Base-by-base conservation (phyloP, 2,329 filamentous ascomycete species). In the Sclerotinia trifoliorum region DNA sequence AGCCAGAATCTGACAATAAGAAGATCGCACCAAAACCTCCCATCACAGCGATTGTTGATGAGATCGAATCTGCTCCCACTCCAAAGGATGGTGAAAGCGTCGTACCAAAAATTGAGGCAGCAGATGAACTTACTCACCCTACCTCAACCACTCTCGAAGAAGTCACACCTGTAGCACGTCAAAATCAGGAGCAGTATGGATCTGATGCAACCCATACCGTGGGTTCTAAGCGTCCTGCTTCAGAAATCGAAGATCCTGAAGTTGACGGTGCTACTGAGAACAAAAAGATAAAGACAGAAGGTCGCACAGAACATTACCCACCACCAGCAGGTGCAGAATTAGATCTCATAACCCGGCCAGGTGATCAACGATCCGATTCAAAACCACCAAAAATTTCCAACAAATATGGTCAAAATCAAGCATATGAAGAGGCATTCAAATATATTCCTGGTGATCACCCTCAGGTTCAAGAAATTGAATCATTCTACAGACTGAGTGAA, bases 361-460 rank as follows among this genome's bases (percentile, higher is more conserved):
- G 72, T 13, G 72, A 75, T 57, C 66, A 71, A 39, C 70, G 71
- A 15, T 39, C 70, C 17, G 71, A 74, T 39, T 52, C 73, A 46
- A 48, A 69, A 39, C 67, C 67, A 11, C 70, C 69, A n/a, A 62
- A 62, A 5, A 46, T 39, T 26, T n/a, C 35, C 3, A 67, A 67
- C 17, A 63, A 62, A 24, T 52, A 63, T 15, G 71, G 73, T 26
- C 78, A 79, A 69, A 80, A 77, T 77, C 78, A 81, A 73, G 83
- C 83, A 77, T 79, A 88, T 72, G 95, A 98, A 79, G 95, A 99
- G 78, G 92, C 94, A 5, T 99, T 97, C 85, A 97, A 97, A 78
- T 99, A 93, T 77, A 85, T 99, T 52, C 80, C 88, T 11, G 80
- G 87, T 0, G 85, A 90, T 35, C 92, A 97, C 78, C 82, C 88